A percentile compares a stretch with the other conserved stretches of the same genome.
Evolutionary conservation across 345 rosid genomes (phyloP).

Genomic region (Schrenkiella parvula): DNA sequence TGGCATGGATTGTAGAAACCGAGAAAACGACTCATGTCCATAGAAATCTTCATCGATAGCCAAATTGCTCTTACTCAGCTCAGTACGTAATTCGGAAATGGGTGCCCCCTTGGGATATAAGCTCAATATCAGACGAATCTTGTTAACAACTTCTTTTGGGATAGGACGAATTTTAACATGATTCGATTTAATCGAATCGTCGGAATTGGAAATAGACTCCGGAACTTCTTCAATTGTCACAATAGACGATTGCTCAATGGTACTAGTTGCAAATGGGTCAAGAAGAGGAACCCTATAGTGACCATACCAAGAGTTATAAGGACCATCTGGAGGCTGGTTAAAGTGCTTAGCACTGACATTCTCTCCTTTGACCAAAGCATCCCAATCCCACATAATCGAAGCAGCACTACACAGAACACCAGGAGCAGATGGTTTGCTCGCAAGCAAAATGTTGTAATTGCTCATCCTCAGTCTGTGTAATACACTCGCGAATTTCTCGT

Average conservation of each 20-base stretch:
- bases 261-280: constrained; percentile 52
- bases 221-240: constrained; percentile 27
- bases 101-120: constrained; percentile 51
- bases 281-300: constrained; percentile 60
- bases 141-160: constrained; percentile 48
- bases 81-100: constrained; percentile 47
- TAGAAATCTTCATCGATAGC: constrained; percentile 54
- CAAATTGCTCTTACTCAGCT: constrained; percentile 42
- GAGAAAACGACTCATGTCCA: constrained; percentile 63
- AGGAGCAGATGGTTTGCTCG: constrained; percentile 50
- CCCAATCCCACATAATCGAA: constrained; percentile 95
- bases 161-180: constrained; percentile 30
- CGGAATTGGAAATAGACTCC: constrained; percentile 31
- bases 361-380: constrained; percentile 55
- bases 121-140: constrained; percentile 46
- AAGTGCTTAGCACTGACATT: constrained; percentile 52
- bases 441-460: constrained; percentile 86
- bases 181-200: background rate
- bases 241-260: constrained; percentile 26
- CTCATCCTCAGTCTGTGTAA: constrained; percentile 85
- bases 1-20: constrained; percentile 66
- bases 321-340: constrained; percentile 97
- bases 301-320: constrained; percentile 96
- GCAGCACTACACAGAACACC: constrained; percentile 85
- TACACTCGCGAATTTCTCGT: constrained; percentile 58